A percentile compares a stretch with the other conserved stretches of the same genome.
Conservation (phyloP, 2,329 filamentous ascomycete genomes). For the Fusarium proliferatum region DNA sequence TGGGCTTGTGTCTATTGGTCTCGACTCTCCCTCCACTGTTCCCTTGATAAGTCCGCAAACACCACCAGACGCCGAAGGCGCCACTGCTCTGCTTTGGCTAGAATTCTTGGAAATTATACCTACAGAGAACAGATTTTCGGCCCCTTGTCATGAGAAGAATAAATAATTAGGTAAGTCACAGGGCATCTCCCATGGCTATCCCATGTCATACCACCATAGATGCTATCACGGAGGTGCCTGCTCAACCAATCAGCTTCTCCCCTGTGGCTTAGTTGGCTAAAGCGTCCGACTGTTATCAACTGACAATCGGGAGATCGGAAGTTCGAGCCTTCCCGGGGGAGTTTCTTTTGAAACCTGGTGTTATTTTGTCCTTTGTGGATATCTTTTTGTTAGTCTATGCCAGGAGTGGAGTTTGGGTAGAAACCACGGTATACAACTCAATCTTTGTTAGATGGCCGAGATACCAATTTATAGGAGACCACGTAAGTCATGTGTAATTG, state of each 20-base stretch:
- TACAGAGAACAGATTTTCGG: neutral
- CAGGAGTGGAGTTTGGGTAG: neutral
- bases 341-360: neutral
- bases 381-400: constrained; percentile 6
- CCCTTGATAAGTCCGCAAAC: neutral
- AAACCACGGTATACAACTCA: too few species aligned
- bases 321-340: constrained; percentile 47
- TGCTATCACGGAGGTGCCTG: neutral
- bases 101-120: neutral
- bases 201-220: neutral
- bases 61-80: neutral
- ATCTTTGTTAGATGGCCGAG: neutral
- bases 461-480: neutral
- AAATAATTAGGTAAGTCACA: neutral
- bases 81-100: neutral
- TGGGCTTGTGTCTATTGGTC: neutral
- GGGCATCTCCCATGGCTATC: neutral
- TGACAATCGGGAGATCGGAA: constrained; percentile 46
- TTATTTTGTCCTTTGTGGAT: neutral
- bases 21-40: neutral
- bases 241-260: constrained; percentile 20
- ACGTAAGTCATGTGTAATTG: neutral
- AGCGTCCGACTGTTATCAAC: constrained; percentile 40
- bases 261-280: constrained; percentile 43
- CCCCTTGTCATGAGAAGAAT: neutral